These are phyloP conservation scores for Candida broadrunensis DNA, from an alignment of 805 yeast genomes.

Conservation along the genomic window DNA sequence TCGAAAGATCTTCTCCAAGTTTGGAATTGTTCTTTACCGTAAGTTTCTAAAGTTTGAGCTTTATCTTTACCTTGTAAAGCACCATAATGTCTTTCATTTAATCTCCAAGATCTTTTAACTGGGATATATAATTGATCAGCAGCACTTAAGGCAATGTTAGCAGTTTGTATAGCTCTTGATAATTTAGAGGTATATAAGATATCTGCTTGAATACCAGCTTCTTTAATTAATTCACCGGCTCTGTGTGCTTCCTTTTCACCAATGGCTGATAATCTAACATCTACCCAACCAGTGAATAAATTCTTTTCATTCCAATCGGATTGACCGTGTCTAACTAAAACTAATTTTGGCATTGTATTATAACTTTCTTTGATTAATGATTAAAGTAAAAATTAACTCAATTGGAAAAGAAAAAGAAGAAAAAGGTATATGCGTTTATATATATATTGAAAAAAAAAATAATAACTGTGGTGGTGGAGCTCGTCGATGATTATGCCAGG, in stretches of 20 bases:
- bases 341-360: slow-evolving; percentile 55
- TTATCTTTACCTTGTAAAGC: slow-evolving; percentile 98
- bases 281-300: slow-evolving; percentile 99
- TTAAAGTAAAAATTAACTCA: neutral
- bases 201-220: slow-evolving; percentile 82
- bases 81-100: slow-evolving; percentile 99
- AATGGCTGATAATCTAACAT: slow-evolving; percentile 75
- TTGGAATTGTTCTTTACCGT: slow-evolving; percentile 91
- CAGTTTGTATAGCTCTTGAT: slow-evolving; percentile 95
- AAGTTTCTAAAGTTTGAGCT: slow-evolving; percentile 84
- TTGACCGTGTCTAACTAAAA: slow-evolving; percentile 98
- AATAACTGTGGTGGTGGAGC: neutral
- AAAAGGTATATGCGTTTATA: neutral
- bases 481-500: neutral
- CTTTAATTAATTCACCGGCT: slow-evolving; percentile 90
- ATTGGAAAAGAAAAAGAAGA: neutral
- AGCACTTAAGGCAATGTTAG: slow-evolving; percentile 84
- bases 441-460: neutral
- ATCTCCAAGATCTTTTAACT: slow-evolving; percentile 94
- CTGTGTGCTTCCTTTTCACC: slow-evolving; percentile 90
- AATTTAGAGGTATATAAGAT: slow-evolving; percentile 86
- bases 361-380: neutral
- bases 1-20: slow-evolving; percentile 97
- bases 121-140: slow-evolving; percentile 92
- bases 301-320: slow-evolving; percentile 98